Percentiles rank a stretch among this genome's conserved stretches.
Conservation (phyloP, 805 yeast genomes). For the Starmerella lactis-condensi region DNA sequence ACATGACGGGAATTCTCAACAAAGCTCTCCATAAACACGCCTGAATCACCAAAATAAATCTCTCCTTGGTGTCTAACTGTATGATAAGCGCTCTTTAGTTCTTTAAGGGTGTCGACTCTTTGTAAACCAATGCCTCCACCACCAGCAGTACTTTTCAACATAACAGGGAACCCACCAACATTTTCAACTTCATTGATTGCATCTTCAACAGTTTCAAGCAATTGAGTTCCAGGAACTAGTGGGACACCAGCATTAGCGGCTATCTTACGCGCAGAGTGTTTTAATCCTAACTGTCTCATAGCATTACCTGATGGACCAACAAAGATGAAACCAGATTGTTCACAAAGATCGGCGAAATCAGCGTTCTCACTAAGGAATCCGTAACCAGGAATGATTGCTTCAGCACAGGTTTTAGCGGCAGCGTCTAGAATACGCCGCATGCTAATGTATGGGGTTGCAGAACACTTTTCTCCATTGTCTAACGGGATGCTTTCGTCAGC, state of each 20-base stretch:
- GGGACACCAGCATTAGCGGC: constrained; percentile 89
- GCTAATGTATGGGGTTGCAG: constrained; percentile 79
- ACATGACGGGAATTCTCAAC: constrained; percentile 93
- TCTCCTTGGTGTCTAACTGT: constrained; percentile 89
- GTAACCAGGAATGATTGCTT: constrained; percentile 96
- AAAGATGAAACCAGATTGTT: constrained; percentile 63
- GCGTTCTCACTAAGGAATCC: constrained; percentile 95
- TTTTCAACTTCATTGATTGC: constrained; percentile 58
- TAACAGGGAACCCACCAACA: constrained; percentile 58
- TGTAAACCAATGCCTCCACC: constrained; percentile 98
- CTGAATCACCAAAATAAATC: constrained; percentile 84
- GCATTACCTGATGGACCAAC: constrained; percentile 96
- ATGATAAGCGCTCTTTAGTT: constrained; percentile 66
- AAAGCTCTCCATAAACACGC: constrained; percentile 85
- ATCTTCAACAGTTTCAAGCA: constrained; percentile 51
- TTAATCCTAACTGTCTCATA: constrained; percentile 74
- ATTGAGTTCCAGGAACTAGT: constrained; percentile 89
- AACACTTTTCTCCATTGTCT: constrained; percentile 60
- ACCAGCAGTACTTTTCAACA: constrained; percentile 97
- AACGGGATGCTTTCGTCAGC: constrained; percentile 73
- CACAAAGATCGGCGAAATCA: constrained; percentile 80
- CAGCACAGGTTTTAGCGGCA: constrained; percentile 65
- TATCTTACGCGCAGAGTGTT: constrained; percentile 91
- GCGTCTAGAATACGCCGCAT: constrained; percentile 73
- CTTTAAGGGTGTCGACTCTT: constrained; percentile 67